Base-by-base conservation (phyloP, 345 rosid species). In the Citrus unshiu region DNA sequence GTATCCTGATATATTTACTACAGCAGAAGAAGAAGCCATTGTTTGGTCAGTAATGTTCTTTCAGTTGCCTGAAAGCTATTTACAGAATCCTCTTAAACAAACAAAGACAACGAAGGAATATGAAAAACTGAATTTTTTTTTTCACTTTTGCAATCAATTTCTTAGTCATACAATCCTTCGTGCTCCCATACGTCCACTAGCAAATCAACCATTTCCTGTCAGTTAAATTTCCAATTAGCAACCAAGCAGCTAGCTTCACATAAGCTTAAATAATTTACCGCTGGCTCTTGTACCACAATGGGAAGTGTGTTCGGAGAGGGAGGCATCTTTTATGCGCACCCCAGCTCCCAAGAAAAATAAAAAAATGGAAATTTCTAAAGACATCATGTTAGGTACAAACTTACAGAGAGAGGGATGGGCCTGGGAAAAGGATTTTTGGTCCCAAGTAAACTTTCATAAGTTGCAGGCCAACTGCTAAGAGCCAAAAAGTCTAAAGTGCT, bases 171-270 rank as follows among this genome's bases (percentile, higher is more conserved):
- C 51, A 46, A 46, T 46, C 51, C 51, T 13, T 46, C 51, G 51
- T 46, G 51, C 75, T 87, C 72, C 14, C 92, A 89, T 82, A 87
- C 82, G 62, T 86, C 89, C 68, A 85, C 92, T 39, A 89, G 83
- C 76, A 89, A 87, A 69, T 88, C 91, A 51, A 89, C 79, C 92
- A 89, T 88, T 86, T 88, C 91, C 90, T 88, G 87, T 56, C 62
- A 49, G 74, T 81, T 35, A 32, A 68, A 43, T 18, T 29, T 67
- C 64, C 43, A 69, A 43, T 64, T 63, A 69, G 68, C 18, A 68
- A 54, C 72, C n/a, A 61, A 18, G 46, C 56, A 70, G 32, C 2
- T 27, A 25, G 13, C 32, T 18, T 9, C 32, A 40, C 14, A 60
- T n/a, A 30, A 25, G 24, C 63, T 43, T 46, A 46, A 18, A 32